These are phyloP conservation scores for Exophiala dermatitidis DNA, from an alignment of 2,329 filamentous ascomycete genomes.

Conservation along the genomic window DNA sequence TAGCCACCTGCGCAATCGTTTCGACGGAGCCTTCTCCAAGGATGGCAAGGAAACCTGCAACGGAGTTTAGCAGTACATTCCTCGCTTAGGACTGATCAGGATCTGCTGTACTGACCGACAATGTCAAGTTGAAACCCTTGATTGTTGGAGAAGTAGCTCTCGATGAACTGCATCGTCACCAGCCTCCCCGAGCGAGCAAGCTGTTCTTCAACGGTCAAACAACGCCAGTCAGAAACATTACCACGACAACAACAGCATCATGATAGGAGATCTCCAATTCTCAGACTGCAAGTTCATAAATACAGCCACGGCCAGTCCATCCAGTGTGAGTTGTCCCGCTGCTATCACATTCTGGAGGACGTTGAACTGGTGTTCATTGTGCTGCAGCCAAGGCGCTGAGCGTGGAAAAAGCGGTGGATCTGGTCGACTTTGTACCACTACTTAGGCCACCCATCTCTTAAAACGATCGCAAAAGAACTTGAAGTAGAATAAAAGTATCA, in stretches of 20 bases:
- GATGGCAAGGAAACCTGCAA: constrained; percentile 44
- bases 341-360: no score
- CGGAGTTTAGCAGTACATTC: background rate
- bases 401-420: background rate
- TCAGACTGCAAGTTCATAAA: background rate
- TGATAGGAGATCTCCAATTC: background rate
- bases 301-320: constrained; percentile 1
- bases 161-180: constrained; percentile 19
- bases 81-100: no score
- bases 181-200: background rate
- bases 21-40: constrained; percentile 46
- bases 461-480: background rate
- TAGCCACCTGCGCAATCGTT: constrained; percentile 45
- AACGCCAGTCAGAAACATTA: no score
- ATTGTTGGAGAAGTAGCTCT: constrained; percentile 14
- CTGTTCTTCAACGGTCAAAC: background rate
- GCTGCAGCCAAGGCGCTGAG: constrained; percentile 11
- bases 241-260: background rate
- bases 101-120: constrained; percentile 35
- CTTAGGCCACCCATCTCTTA: background rate
- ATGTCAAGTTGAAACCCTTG: constrained; percentile 47
- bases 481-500: no score
- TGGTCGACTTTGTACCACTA: background rate
- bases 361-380: background rate
- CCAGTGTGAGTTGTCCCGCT: no score